These are phyloP conservation scores for Stachybotrys chartarum DNA, from an alignment of 2,329 filamentous ascomycete species.

Conservation along the genomic window DNA sequence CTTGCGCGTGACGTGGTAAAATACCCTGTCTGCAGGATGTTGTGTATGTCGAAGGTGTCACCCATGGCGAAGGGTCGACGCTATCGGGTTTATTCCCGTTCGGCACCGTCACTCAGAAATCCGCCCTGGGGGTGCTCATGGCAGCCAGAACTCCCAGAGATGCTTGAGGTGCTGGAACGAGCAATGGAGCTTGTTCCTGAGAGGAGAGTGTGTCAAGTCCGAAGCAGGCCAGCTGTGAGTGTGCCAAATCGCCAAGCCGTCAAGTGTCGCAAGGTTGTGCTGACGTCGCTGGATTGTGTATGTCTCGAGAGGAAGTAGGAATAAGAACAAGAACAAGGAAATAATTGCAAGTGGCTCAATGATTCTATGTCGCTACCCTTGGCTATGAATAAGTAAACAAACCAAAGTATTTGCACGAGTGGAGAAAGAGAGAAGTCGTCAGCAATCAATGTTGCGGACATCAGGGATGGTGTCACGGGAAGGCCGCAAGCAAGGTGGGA, in stretches of 20 bases:
- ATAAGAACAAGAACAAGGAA: too few relatives aligned
- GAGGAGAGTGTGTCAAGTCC: too few relatives aligned
- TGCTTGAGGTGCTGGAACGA: too few relatives aligned
- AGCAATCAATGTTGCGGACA: not conserved
- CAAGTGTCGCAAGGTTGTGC: too few relatives aligned
- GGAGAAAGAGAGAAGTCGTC: not conserved
- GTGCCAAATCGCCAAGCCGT: too few relatives aligned
- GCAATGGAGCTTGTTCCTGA: too few relatives aligned
- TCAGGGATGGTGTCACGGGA: not conserved
- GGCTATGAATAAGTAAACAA: not conserved
- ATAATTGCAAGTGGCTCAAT: too few relatives aligned
- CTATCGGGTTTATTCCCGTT: constrained; percentile 6
- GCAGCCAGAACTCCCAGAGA: not conserved
- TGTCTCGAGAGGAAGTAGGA: too few relatives aligned
- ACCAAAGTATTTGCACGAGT: not conserved
- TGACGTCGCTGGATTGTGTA: too few relatives aligned
- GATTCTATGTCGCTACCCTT: not conserved
- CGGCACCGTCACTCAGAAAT: not conserved
- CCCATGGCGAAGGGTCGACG: constrained; percentile 28
- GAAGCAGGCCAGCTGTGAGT: too few relatives aligned
- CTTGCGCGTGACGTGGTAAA: constrained; percentile 40
- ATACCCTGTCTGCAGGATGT: constrained; percentile 41
- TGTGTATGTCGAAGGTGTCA: constrained; percentile 35
- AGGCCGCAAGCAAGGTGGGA: too few relatives aligned
- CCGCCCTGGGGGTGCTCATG: not conserved